Evolutionary conservation across 805 yeast species (phyloP), one percentile per base, ranked within the genome.

Genomic region (Tetrapisispora iriomotensis): DNA sequence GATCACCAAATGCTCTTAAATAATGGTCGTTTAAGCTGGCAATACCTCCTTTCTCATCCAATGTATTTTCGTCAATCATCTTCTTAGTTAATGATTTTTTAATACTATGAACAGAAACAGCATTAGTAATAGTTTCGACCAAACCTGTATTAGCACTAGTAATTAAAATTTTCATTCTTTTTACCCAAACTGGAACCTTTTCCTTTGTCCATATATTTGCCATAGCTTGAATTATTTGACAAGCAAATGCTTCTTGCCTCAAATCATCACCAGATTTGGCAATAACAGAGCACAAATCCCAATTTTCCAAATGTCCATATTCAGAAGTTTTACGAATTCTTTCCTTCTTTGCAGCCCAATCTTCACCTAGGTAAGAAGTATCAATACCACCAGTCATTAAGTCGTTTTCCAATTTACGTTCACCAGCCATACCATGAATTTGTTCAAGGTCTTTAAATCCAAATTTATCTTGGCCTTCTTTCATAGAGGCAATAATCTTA

Each of bases 171-270:
- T 85, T 78, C 97, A 92, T 90, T 47, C 79, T 71, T 50, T 88
- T 90, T 3, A 88, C 92, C 97, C 98, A 92, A 4, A 79, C 85
- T 21, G 72, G 79, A 7, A 83, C 77, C 2, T 70, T 68, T 19
- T 75, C 74, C 23, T 68, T 72, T 35, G 74, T 73, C 97, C 97
- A 92, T 32, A 86, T 77, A 37, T 76, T 76, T 1, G 94, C 78
- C 64, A 90, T 84, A 19, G 94, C 81, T 44, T 82, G 81, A 37
- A 92, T 90, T 32, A 92, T 60, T 58, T 92, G 98, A 46, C 96
- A 87, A 0, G 98, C 98, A 68, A 92, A 87, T 0, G 98, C 96
- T 60, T 92, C 98, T 58, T 92, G 98, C 19, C 95, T 82, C 37
- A 92, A 61, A 62, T 92, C 98, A 53, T 83, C 90, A 26, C 98